Evolutionary conservation across 164 flowering plant genomes (phyloP).

Genomic region (Santalum album): DNA sequence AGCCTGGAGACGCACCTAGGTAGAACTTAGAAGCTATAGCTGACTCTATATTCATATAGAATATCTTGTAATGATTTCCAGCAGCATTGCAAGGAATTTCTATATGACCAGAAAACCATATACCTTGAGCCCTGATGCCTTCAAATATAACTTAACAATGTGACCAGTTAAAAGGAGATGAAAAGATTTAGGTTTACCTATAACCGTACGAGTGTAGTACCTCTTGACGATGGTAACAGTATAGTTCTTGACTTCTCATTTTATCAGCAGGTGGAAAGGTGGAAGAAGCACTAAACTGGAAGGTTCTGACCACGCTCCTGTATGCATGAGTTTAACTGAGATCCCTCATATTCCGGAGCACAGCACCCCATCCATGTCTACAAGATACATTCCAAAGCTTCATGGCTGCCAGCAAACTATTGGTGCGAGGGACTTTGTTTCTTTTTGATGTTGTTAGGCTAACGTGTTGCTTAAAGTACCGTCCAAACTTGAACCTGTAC

Average conservation of each 20-base stretch:
- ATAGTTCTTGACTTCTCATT: slow-evolving; percentile 1
- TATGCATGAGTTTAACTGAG: slow-evolving; percentile 45
- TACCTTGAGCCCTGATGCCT: neutral
- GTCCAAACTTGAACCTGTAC: neutral
- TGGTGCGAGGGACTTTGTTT: slow-evolving; percentile 32
- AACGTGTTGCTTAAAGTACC: too few relatives aligned
- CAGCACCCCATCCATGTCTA: slow-evolving; percentile 71
- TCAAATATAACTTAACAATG: neutral
- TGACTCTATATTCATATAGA: neutral
- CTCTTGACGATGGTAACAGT: neutral
- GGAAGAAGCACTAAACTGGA: slow-evolving; percentile 60
- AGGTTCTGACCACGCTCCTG: slow-evolving; percentile 98
- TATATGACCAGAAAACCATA: neutral
- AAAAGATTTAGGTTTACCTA: neutral
- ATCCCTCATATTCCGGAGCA: slow-evolving; percentile 54
- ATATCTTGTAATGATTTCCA: neutral
- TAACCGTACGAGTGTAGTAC: neutral
- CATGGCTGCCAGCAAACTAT: slow-evolving; percentile 85
- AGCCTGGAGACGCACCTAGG: slow-evolving; percentile 61
- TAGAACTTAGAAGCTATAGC: slow-evolving; percentile 15
- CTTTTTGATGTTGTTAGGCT: neutral
- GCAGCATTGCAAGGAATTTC: neutral
- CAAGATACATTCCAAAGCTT: slow-evolving; percentile 78
- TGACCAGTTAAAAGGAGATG: neutral
- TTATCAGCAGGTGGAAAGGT: slow-evolving; percentile 63